Percentiles rank a stretch among this genome's conserved stretches.
phyloP scores from a whole-genome alignment of 2,329 filamentous ascomycete genomes.

The Cercospora sp. region DNA sequence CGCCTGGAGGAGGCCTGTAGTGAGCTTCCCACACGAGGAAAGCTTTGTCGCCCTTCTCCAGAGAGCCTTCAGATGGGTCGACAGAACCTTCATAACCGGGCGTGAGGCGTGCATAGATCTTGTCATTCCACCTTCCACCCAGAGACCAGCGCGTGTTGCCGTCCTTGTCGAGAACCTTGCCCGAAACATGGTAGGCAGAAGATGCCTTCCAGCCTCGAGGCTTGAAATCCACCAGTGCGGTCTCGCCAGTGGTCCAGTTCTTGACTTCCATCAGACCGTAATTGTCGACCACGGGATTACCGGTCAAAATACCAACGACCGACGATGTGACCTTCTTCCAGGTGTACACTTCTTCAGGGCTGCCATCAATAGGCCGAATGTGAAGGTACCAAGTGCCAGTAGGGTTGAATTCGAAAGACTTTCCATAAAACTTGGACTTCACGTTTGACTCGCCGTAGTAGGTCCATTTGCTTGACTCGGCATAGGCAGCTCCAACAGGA shows the following conservation, averaged over 20 bases:
- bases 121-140: conserved; percentile 95
- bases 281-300: conserved; percentile 94
- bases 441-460: conserved; percentile 95
- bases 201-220: conserved; percentile 92
- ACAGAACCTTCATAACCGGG: conserved; percentile 81
- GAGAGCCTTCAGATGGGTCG: conserved; percentile 48
- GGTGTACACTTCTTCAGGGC: conserved; percentile 75
- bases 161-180: conserved; percentile 76
- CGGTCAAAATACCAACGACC: conserved; percentile 97
- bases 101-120: conserved; percentile 89
- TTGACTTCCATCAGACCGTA: conserved; percentile 96
- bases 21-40: conserved; percentile 94
- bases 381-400: conserved; percentile 95
- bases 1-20: conserved; percentile 64
- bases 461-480: conserved; percentile 90
- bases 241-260: conserved; percentile 93
- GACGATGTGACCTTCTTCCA: conserved; percentile 99
- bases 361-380: conserved; percentile 72
- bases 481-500: conserved; percentile 87
- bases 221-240: conserved; percentile 90
- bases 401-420: conserved; percentile 95
- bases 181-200: conserved; percentile 83
- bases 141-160: conserved; percentile 86
- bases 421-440: conserved; percentile 95
- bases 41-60: conserved; percentile 59